Conservation (phyloP, 164 flowering plant species). For the Echeveria elegans region DNA sequence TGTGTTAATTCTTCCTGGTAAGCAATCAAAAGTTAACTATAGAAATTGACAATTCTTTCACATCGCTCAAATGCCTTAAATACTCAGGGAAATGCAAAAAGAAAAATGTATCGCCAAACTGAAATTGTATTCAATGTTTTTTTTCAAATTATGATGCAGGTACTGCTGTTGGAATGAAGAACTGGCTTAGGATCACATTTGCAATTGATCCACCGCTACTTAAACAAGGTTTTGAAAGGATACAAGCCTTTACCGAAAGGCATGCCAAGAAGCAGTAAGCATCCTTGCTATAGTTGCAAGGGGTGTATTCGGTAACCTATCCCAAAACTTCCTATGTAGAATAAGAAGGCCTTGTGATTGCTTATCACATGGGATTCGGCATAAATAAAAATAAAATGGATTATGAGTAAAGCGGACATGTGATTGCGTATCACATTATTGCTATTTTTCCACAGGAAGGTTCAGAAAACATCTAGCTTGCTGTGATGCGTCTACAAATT, state of each 20-base stretch:
- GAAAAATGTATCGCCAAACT: neutral
- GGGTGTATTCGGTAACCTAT: neutral
- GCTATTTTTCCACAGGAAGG: no score
- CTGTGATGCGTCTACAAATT: no score
- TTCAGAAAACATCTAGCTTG: no score
- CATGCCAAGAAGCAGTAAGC: conserved; percentile 18
- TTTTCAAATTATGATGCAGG: conserved; percentile 17
- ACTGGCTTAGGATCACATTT: conserved; percentile 29
- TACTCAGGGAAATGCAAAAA: neutral
- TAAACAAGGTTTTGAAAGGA: conserved; percentile 24
- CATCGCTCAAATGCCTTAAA: neutral
- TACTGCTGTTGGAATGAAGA: conserved; percentile 23
- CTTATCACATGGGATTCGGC: neutral
- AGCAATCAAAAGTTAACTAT: neutral
- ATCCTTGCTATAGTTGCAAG: neutral
- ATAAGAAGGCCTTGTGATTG: neutral
- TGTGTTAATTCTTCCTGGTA: conserved; percentile 42
- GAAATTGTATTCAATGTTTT: neutral
- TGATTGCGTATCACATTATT: no score
- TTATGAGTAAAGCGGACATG: no score
- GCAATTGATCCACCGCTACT: conserved; percentile 24
- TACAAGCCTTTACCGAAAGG: conserved; percentile 21
- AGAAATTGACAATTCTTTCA: neutral
- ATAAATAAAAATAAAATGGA: no score
- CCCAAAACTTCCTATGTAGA: neutral